Evolutionary conservation across 305 asterid species (phyloP).

Genomic region (Solanum hybrid): DNA sequence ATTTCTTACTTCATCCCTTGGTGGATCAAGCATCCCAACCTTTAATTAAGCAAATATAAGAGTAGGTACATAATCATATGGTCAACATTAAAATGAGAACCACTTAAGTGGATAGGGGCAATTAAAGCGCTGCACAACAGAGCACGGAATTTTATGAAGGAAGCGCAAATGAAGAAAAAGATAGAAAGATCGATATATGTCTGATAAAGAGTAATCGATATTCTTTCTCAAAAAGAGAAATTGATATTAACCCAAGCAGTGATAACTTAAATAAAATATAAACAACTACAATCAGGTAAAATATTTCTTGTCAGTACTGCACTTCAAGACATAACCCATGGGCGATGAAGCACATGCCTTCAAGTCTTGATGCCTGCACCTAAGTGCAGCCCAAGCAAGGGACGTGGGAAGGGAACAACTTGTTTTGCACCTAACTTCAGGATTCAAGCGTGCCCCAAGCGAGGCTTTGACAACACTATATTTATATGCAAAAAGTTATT

Average conservation of each 20-base stretch:
- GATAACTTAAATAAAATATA: background rate
- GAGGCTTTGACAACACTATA: background rate
- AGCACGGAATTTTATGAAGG: background rate
- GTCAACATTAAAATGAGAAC: constrained; percentile 2
- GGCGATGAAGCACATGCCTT: background rate
- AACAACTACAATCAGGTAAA: background rate
- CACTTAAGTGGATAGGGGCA: background rate
- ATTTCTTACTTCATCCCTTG: constrained; percentile 90
- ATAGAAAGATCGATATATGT: background rate
- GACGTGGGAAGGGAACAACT: background rate
- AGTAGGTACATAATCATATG: background rate
- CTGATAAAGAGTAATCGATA: background rate
- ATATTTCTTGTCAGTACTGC: background rate
- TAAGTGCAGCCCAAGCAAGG: background rate
- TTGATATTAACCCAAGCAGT: background rate
- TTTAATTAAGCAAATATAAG: constrained; percentile 9
- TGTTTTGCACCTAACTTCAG: background rate
- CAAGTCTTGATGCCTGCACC: background rate
- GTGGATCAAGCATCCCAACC: constrained; percentile 99
- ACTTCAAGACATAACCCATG: background rate
- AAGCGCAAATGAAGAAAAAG: background rate
- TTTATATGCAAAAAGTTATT: background rate
- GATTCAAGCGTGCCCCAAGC: background rate
- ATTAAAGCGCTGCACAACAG: background rate
- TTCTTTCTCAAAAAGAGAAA: background rate